Evolutionary conservation across 73 alveolate genomes (phyloP).

Genomic region (Uronychia setigera): DNA sequence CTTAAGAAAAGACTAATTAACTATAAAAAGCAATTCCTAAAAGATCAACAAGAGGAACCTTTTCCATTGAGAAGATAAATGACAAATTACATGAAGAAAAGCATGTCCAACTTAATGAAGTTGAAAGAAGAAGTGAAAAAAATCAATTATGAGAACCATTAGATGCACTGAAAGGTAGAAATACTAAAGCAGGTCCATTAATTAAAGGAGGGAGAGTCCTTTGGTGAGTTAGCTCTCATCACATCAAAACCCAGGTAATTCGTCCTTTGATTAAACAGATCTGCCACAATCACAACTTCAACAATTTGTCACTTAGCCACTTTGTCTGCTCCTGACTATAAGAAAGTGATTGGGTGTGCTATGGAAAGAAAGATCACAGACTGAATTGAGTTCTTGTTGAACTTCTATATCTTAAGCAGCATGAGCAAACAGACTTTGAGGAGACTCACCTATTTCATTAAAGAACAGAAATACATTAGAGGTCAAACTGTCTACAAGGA

Average conservation of each 20-base stretch:
- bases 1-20: not conserved
- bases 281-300: not conserved
- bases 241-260: not conserved
- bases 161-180: not conserved
- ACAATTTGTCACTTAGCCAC: not conserved
- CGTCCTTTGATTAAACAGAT: not conserved
- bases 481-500: not conserved
- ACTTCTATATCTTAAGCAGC: not conserved
- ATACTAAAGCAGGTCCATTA: not conserved
- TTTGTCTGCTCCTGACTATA: not conserved
- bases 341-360: constrained; percentile 2
- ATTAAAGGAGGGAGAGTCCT: not conserved
- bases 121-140: not conserved
- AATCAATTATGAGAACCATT: not conserved
- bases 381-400: not conserved
- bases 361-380: not conserved
- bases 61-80: not conserved
- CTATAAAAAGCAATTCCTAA: not conserved
- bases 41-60: not conserved
- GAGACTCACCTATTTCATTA: not conserved
- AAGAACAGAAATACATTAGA: not conserved
- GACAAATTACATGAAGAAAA: not conserved
- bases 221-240: not conserved
- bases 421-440: not conserved
- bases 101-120: not conserved